Evolutionary conservation across 1,139 yeast species (phyloP), one percentile per base, ranked within the genome.

Genomic region (Suhomyces taliae): DNA sequence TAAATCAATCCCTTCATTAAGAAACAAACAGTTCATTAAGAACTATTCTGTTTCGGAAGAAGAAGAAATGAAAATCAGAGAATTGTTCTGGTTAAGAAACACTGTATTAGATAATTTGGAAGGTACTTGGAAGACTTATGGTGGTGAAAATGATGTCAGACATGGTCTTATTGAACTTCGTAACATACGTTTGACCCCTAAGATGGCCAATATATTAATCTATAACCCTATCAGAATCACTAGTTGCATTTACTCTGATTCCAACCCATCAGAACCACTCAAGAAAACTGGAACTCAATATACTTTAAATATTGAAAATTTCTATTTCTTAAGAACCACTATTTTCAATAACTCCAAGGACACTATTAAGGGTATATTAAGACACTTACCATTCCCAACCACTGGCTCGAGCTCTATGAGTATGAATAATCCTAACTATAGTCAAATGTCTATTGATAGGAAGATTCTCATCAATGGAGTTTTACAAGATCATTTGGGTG

Each of bases 11-110:
- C 98, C 98, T n/a, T 83, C 89, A 29, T 68, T 90, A 38, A 65
- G 87, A 37, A 81, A 83, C 40, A 82, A 83, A 50, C 97, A 90
- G 65, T 88, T 83, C 59, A 74, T 90, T 15, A 78, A 83, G 34
- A 86, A 85, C 56, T 78, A 82, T 43, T 78, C 76, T 44, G 60
- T 83, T 29, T 69, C 82, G 0, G 82, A 79, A 3, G 78, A 66
- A 56, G 85, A 78, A 47, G 87, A 79, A 48, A 73, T 67, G 53
- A 75, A 69, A 44, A 76, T 82, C 66, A 75, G 82, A 49, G 83
- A 83, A 53, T 69, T 80, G 7, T 93, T 90, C 63, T 93, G 99
- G 99, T 78, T 87, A 48, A 70, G 96, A 47, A 83, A 86, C 47
- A 74, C 76, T 46, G 62, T 93, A 2, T 67, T 93, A 45, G 74